phyloP scores from a whole-genome alignment of 768 basidiomycete species.

The Auriculariales sp. region DNA sequence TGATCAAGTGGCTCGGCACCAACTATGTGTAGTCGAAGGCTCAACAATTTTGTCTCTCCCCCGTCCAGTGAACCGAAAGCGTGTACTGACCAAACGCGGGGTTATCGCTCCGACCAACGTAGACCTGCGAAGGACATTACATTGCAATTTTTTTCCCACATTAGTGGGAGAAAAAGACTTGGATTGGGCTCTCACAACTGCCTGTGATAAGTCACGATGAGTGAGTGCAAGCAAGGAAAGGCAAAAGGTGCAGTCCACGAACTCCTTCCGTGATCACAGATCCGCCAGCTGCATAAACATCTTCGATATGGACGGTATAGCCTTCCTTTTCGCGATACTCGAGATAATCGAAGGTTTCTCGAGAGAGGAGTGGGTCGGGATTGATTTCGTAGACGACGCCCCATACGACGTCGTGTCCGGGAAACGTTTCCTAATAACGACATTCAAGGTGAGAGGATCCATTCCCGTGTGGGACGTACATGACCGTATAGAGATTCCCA shows the following conservation, averaged over 20 bases:
- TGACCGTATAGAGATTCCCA: slow-evolving; percentile 67
- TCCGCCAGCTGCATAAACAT: neutral
- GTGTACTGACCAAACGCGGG: slow-evolving; percentile 64
- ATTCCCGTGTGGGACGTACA: slow-evolving; percentile 24
- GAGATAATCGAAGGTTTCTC: slow-evolving; percentile 4
- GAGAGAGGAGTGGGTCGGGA: slow-evolving; percentile 20
- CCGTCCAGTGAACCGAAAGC: neutral
- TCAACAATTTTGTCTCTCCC: neutral
- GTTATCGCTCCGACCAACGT: slow-evolving; percentile 77
- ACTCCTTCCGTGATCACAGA: slow-evolving; percentile 14
- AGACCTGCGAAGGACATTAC: slow-evolving; percentile 35
- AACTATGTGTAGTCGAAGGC: slow-evolving; percentile 27
- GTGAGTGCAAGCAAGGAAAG: neutral
- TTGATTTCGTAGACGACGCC: slow-evolving; percentile 86
- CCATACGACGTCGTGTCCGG: slow-evolving; percentile 73
- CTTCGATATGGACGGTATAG: neutral
- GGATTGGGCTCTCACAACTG: slow-evolving; percentile 33
- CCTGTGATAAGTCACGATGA: slow-evolving; percentile 4
- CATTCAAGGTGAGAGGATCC: slow-evolving; percentile 6
- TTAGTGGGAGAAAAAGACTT: slow-evolving; percentile 11
- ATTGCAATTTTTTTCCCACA: neutral
- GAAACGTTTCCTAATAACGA: slow-evolving; percentile 44
- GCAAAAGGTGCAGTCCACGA: neutral
- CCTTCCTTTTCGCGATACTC: slow-evolving; percentile 77
- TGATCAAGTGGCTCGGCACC: slow-evolving; percentile 65